phyloP scores from a whole-genome alignment of 192 early-diverging fungal species.

The Coemansia sp. region DNA sequence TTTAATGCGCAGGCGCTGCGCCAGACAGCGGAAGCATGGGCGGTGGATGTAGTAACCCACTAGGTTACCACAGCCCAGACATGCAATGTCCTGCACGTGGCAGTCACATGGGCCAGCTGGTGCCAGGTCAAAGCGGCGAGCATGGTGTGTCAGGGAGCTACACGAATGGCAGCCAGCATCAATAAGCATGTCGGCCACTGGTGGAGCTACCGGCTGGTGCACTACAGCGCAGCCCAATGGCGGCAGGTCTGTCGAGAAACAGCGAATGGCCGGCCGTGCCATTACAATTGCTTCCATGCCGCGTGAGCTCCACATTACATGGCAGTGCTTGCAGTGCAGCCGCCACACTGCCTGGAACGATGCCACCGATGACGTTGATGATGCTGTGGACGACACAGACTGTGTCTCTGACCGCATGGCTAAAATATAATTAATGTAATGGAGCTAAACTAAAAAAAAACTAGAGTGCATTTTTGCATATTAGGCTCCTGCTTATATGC shows the following conservation, averaged over 20 bases:
- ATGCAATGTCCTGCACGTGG: slow-evolving; percentile 51
- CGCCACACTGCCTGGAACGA: slow-evolving; percentile 51
- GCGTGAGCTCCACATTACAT: slow-evolving; percentile 46
- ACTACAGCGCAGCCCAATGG: slow-evolving; percentile 47
- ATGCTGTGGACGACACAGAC: background rate
- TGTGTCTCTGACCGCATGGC: slow-evolving; percentile 1
- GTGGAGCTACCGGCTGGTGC: slow-evolving; percentile 35
- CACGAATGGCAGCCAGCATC: slow-evolving; percentile 36
- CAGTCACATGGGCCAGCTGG: slow-evolving; percentile 49
- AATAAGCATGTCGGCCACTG: slow-evolving; percentile 33
- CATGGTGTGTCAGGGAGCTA: slow-evolving; percentile 41
- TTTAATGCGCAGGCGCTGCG: slow-evolving; percentile 50
- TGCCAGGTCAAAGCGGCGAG: slow-evolving; percentile 47
- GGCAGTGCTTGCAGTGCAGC: slow-evolving; percentile 47
- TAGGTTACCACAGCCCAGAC: slow-evolving; percentile 47
- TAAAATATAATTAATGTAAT: slow-evolving; percentile 10
- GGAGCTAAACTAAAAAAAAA: too few species aligned
- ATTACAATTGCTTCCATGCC: slow-evolving; percentile 53
- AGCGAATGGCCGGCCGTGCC: slow-evolving; percentile 47
- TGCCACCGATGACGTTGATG: slow-evolving; percentile 9
- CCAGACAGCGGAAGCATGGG: slow-evolving; percentile 48
- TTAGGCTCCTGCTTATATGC: background rate
- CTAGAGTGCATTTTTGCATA: background rate
- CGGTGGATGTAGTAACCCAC: slow-evolving; percentile 52
- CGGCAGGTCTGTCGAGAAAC: slow-evolving; percentile 47